Conservation (phyloP, 805 yeast genomes). For the Zygosaccharomyces pseudorouxii region DNA sequence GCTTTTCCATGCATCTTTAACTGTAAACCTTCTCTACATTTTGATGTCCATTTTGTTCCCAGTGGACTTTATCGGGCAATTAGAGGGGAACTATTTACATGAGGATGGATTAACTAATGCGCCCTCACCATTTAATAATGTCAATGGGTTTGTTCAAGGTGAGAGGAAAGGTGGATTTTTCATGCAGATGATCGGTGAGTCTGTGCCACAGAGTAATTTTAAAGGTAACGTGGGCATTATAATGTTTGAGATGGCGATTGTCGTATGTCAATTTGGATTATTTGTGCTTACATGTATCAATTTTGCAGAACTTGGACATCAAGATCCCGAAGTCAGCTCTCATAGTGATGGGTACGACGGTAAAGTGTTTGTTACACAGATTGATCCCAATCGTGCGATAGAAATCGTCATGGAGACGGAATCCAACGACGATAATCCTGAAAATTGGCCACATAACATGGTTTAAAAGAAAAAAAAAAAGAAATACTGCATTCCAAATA, state of each 20-base stretch:
- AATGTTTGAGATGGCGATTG: conserved; percentile 26
- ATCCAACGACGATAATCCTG: background rate
- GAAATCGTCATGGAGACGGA: conserved; percentile 16
- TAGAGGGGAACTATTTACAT: conserved; percentile 23
- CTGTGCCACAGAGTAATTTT: conserved; percentile 32
- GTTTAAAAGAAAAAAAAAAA: background rate
- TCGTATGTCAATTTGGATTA: conserved; percentile 27
- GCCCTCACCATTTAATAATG: conserved; percentile 30
- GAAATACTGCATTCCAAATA: background rate
- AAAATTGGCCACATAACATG: background rate
- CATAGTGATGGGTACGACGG: conserved; percentile 46
- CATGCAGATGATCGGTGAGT: conserved; percentile 47
- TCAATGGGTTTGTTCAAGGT: conserved; percentile 27
- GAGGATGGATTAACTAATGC: conserved; percentile 28
- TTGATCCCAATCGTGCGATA: conserved; percentile 35
- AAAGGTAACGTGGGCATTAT: conserved; percentile 33
- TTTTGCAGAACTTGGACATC: conserved; percentile 21
- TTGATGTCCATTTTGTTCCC: conserved; percentile 25
- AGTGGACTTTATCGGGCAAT: conserved; percentile 36
- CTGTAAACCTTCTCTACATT: conserved; percentile 22
- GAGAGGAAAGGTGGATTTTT: conserved; percentile 37
- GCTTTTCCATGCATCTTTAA: conserved; percentile 26
- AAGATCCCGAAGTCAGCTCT: conserved; percentile 10
- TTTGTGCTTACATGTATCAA: conserved; percentile 29
- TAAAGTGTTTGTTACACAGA: conserved; percentile 33